These are phyloP conservation scores for Chytriomyces sp. DNA, from an alignment of 192 early-diverging fungal species.

Conservation along the genomic window DNA sequence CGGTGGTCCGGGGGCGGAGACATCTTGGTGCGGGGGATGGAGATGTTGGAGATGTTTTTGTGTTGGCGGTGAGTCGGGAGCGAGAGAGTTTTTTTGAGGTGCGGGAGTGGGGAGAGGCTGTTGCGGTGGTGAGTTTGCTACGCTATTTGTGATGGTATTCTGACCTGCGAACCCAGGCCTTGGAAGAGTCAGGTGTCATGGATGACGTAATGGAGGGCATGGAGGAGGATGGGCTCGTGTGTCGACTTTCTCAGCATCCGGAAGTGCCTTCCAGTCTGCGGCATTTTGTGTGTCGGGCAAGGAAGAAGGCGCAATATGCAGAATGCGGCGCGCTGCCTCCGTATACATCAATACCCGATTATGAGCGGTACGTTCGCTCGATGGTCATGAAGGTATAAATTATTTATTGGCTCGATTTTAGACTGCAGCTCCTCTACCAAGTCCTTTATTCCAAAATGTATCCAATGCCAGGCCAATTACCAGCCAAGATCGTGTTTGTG, in stretches of 20 bases:
- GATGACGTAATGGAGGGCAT: no score
- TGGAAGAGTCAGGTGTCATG: conserved; percentile 18
- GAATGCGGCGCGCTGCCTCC: conserved; percentile 61
- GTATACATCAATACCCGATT: conserved; percentile 57
- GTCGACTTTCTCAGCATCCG: conserved; percentile 40
- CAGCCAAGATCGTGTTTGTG: conserved; percentile 17
- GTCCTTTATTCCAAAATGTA: conserved; percentile 4
- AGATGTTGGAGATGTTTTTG: conserved; percentile 55
- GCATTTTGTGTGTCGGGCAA: conserved; percentile 76
- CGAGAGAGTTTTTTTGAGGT: conserved; percentile 84
- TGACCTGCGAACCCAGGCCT: neutral
- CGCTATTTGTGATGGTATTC: neutral
- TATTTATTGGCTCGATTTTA: no score
- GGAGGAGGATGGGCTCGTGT: conserved; percentile 36
- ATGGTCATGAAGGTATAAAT: conserved; percentile 4
- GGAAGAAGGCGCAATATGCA: conserved; percentile 65
- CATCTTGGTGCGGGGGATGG: neutral
- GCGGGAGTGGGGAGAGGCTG: conserved; percentile 63
- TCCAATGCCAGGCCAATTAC: neutral
- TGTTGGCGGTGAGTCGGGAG: conserved; percentile 76
- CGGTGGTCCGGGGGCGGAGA: neutral
- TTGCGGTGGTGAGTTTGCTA: conserved; percentile 59
- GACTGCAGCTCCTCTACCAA: conserved; percentile 2
- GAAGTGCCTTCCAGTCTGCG: conserved; percentile 64
- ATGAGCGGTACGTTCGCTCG: conserved; percentile 46